Conservation (phyloP, 202 grass and related monocot genomes). For the Setaria italica region DNA sequence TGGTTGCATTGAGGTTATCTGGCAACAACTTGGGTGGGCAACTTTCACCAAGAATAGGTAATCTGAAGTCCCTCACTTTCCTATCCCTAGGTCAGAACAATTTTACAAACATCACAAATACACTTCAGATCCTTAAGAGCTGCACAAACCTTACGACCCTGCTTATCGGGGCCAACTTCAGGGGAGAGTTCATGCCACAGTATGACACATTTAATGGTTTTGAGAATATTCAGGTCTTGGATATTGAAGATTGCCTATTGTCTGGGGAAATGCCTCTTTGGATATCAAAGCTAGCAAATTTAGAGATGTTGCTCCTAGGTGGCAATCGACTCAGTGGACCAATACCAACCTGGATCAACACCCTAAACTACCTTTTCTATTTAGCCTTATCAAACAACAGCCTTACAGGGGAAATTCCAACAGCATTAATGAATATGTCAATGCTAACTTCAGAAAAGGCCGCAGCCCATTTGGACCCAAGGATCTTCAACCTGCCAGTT, state of each 20-base stretch:
- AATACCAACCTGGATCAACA: constrained; percentile 55
- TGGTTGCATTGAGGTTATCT: constrained; percentile 53
- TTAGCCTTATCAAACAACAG: constrained; percentile 62
- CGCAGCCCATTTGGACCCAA: neutral
- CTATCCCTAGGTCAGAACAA: constrained; percentile 40
- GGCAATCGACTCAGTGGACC: constrained; percentile 53
- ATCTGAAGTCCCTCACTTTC: constrained; percentile 55
- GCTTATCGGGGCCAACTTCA: neutral
- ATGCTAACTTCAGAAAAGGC: constrained; percentile 23
- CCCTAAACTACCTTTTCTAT: constrained; percentile 46
- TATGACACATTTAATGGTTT: constrained; percentile 47
- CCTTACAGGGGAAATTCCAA: constrained; percentile 52
- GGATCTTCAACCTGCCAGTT: constrained; percentile 32
- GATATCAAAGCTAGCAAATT: constrained; percentile 46
- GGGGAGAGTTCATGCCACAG: constrained; percentile 1
- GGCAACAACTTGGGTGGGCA: constrained; percentile 53
- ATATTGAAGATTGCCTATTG: constrained; percentile 25
- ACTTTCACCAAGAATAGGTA: constrained; percentile 40
- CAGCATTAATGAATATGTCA: neutral
- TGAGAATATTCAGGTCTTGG: constrained; percentile 48
- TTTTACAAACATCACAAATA: constrained; percentile 33
- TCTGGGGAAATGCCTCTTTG: constrained; percentile 57
- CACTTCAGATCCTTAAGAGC: constrained; percentile 41
- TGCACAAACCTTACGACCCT: neutral
- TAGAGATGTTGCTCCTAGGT: constrained; percentile 53